phyloP scores from a whole-genome alignment of 108 stramenopile species.

The Cyclostephanos tholiformis region DNA sequence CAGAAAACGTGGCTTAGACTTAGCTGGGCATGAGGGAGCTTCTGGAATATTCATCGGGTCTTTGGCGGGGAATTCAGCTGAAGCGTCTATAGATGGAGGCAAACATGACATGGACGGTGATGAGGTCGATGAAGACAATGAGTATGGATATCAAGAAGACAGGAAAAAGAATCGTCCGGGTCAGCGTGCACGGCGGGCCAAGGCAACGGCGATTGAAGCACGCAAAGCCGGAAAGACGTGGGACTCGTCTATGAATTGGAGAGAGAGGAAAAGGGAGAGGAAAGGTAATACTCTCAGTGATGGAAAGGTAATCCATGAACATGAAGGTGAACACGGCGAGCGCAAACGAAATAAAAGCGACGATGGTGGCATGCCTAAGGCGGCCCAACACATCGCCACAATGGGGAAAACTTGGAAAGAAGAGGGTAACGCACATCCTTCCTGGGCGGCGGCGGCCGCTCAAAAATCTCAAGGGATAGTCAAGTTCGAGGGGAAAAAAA shows the following conservation, averaged over 20 bases:
- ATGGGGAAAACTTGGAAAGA: constrained; percentile 61
- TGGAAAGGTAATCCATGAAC: constrained; percentile 4
- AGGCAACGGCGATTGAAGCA: constrained; percentile 74
- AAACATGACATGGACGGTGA: constrained; percentile 26
- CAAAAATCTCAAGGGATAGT: constrained; percentile 75
- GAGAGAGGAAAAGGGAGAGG: constrained; percentile 58
- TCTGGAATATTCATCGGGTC: constrained; percentile 54
- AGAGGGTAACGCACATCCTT: constrained; percentile 74
- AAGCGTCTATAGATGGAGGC: constrained; percentile 35
- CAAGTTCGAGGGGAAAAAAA: constrained; percentile 80
- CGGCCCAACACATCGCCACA: constrained; percentile 39
- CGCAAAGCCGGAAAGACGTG: constrained; percentile 64
- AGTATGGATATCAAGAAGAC: constrained; percentile 15
- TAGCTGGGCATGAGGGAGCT: constrained; percentile 43
- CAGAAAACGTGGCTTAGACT: constrained; percentile 14
- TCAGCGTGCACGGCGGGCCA: constrained; percentile 78
- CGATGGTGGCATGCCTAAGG: constrained; percentile 20
- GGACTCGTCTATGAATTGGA: constrained; percentile 74
- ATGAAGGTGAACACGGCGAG: not conserved
- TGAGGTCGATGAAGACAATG: no score
- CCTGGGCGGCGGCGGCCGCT: constrained; percentile 78
- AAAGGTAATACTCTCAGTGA: constrained; percentile 17
- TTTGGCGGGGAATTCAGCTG: constrained; percentile 33
- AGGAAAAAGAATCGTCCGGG: constrained; percentile 82
- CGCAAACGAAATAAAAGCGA: constrained; percentile 8